These are phyloP conservation scores for Citrullus amarus DNA, from an alignment of 306 rosid genomes.

Conservation along the genomic window DNA sequence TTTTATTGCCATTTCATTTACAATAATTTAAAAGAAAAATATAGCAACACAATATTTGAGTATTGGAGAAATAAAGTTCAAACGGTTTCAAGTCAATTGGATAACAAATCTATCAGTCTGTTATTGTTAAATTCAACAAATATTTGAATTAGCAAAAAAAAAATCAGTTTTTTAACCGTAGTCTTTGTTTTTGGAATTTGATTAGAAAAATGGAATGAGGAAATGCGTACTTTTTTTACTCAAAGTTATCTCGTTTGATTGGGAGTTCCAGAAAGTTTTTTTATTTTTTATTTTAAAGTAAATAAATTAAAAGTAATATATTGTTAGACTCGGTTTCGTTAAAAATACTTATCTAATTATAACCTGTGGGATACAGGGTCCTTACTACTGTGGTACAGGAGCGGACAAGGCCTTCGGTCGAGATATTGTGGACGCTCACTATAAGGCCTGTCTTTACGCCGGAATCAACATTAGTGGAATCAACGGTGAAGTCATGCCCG, in stretches of 20 bases:
- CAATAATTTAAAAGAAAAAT: background rate
- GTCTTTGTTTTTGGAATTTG: background rate
- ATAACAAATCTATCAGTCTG: too few species aligned
- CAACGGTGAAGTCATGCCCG: conserved; percentile 52
- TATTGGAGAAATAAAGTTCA: background rate
- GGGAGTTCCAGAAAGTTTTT: background rate
- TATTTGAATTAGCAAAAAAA: too few species aligned
- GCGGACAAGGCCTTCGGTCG: conserved; percentile 48
- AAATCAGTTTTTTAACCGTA: too few species aligned
- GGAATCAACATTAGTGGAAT: conserved; percentile 41
- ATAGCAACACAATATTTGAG: background rate
- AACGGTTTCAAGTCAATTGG: too few species aligned
- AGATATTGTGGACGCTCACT: conserved; percentile 39
- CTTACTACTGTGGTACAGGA: conserved; percentile 41
- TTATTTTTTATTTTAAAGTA: too few species aligned
- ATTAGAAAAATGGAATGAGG: background rate
- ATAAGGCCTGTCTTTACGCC: conserved; percentile 48
- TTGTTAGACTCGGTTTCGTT: background rate
- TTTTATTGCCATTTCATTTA: background rate
- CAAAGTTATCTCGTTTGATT: background rate
- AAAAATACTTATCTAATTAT: background rate
- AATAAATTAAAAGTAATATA: too few species aligned
- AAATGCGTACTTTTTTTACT: background rate
- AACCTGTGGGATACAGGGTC: conserved; percentile 19
- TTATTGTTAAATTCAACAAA: too few species aligned